phyloP scores from a whole-genome alignment of 2,329 filamentous ascomycete species.

The Pleoardoris graminearum region DNA sequence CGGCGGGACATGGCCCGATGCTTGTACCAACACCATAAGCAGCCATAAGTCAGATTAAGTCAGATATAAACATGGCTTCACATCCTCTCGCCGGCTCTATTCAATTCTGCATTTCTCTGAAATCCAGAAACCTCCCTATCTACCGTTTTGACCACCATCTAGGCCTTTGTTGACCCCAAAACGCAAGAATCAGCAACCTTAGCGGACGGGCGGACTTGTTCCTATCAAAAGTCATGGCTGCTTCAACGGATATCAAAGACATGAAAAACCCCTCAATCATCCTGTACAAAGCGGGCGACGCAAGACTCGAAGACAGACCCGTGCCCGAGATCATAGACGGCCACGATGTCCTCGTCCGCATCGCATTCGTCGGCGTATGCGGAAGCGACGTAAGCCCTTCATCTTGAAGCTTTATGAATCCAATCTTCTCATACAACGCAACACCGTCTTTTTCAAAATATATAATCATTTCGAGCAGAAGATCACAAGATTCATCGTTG shows the following conservation, averaged over 20 bases:
- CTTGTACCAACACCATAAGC: background rate
- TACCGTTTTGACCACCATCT: too few relatives aligned
- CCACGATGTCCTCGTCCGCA: conserved; percentile 50
- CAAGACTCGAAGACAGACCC: conserved; percentile 45
- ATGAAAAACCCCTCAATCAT: conserved; percentile 50
- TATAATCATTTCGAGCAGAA: too few relatives aligned
- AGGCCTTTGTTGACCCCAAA: too few relatives aligned
- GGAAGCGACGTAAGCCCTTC: conserved; percentile 37
- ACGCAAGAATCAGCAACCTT: too few relatives aligned
- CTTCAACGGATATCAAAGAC: background rate
- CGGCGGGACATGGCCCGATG: conserved; percentile 12
- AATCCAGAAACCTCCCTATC: too few relatives aligned
- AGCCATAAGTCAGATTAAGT: background rate
- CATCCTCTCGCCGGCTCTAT: too few relatives aligned
- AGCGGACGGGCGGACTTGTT: background rate
- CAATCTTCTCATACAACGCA: too few relatives aligned
- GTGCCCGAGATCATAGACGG: conserved; percentile 43
- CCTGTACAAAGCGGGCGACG: conserved; percentile 46
- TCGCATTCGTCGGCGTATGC: conserved; percentile 52
- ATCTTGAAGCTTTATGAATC: too few relatives aligned
- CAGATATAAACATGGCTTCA: background rate
- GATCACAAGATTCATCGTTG: background rate
- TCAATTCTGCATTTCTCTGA: too few relatives aligned
- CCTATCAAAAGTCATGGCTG: background rate
- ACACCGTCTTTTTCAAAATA: too few relatives aligned